These are phyloP conservation scores for Papiliotrema terrestris DNA, from an alignment of 1,284 basidiomycete species.

Conservation along the genomic window DNA sequence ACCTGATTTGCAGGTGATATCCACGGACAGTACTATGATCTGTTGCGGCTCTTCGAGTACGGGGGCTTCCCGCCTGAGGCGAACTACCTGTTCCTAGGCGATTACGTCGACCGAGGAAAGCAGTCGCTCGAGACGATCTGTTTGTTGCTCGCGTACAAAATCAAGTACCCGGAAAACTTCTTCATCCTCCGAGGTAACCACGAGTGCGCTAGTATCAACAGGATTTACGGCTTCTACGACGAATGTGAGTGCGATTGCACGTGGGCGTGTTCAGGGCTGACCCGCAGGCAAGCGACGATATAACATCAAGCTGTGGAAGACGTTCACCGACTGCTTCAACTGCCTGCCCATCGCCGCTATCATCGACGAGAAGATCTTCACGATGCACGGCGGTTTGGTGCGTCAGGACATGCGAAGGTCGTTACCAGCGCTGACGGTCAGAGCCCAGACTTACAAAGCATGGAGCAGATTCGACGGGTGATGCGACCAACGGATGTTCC, in stretches of 20 bases:
- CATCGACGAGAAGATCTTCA: constrained; percentile 63
- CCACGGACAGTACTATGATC: constrained; percentile 61
- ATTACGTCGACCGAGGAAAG: constrained; percentile 62
- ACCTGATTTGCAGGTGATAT: neutral
- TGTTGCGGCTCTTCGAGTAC: constrained; percentile 60
- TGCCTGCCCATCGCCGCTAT: constrained; percentile 62
- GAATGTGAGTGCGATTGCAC: constrained; percentile 52
- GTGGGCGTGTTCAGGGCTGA: too few species aligned
- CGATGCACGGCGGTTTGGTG: constrained; percentile 51
- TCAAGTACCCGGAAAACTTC: constrained; percentile 64
- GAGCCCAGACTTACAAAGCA: constrained; percentile 95
- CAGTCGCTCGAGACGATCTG: constrained; percentile 62
- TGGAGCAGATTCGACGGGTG: constrained; percentile 99
- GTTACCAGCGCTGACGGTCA: constrained; percentile 63
- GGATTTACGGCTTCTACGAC: constrained; percentile 62
- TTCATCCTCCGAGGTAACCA: constrained; percentile 62
- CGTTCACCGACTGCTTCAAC: constrained; percentile 64
- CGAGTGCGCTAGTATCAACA: constrained; percentile 60
- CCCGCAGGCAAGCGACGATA: constrained; percentile 57
- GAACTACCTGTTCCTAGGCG: constrained; percentile 62
- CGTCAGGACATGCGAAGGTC: constrained; percentile 6
- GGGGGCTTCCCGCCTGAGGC: constrained; percentile 61
- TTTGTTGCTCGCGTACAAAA: constrained; percentile 55
- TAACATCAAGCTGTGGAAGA: constrained; percentile 66
- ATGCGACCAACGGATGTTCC: constrained; percentile 99